These are phyloP conservation scores for Aphanomyces stellatus DNA, from an alignment of 352 stramenopile genomes.

Conservation along the genomic window DNA sequence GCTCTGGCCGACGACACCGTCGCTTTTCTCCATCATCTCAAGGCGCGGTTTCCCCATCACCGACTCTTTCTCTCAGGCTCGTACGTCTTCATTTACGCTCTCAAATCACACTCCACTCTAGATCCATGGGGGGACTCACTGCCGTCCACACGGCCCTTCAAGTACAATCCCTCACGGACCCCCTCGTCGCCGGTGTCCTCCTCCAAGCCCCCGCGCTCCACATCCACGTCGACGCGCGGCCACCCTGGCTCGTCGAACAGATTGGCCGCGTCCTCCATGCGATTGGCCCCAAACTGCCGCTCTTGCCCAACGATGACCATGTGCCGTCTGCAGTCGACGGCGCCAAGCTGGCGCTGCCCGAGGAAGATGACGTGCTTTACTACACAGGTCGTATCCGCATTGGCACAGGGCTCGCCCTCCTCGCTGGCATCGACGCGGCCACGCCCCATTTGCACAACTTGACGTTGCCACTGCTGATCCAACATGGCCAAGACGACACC, in stretches of 20 bases:
- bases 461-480: constrained; percentile 60
- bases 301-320: constrained; percentile 2
- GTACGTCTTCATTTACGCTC: constrained; percentile 24
- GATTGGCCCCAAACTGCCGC: constrained; percentile 55
- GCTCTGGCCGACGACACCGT: constrained; percentile 62
- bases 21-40: constrained; percentile 43
- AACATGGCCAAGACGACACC: constrained; percentile 53
- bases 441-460: constrained; percentile 48
- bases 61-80: constrained; percentile 66
- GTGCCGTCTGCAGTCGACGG: background rate
- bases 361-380: constrained; percentile 49
- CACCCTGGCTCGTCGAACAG: constrained; percentile 34
- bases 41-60: constrained; percentile 46
- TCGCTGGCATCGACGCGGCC: constrained; percentile 47
- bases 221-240: constrained; percentile 48
- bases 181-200: constrained; percentile 34
- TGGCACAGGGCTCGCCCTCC: constrained; percentile 54
- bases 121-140: constrained; percentile 60
- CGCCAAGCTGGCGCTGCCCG: background rate
- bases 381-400: constrained; percentile 67
- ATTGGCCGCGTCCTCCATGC: constrained; percentile 45
- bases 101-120: constrained; percentile 16
- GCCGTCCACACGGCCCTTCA: constrained; percentile 51
- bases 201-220: constrained; percentile 61
- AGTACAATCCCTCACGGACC: constrained; percentile 34